Conservation (phyloP, 2,329 filamentous ascomycete genomes). For the Penicillium italicum region DNA sequence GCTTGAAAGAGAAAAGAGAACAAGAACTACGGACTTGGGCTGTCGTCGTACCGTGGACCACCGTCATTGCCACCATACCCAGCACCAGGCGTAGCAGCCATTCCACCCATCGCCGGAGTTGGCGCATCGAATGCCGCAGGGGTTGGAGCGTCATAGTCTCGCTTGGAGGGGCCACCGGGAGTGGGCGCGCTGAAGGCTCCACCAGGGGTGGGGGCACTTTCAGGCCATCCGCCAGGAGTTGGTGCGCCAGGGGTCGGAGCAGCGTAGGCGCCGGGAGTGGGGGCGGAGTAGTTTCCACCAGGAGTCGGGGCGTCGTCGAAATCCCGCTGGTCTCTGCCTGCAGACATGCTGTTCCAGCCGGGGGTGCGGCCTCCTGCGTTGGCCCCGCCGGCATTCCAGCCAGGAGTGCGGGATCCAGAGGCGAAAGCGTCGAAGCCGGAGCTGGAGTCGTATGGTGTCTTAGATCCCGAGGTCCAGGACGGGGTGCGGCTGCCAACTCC, state of each 20-base stretch:
- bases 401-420: conserved; percentile 72
- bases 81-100: conserved; percentile 39
- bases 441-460: conserved; percentile 64
- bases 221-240: conserved; percentile 47
- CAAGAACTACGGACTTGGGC: conserved; percentile 37
- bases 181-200: conserved; percentile 46
- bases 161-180: conserved; percentile 35
- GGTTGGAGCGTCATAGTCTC: conserved; percentile 25
- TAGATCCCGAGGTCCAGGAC: conserved; percentile 73
- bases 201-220: conserved; percentile 44
- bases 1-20: conserved; percentile 12
- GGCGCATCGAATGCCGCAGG: conserved; percentile 44
- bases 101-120: conserved; percentile 45
- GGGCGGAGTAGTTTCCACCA: conserved; percentile 62
- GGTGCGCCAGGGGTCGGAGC: conserved; percentile 69
- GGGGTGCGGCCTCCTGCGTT: conserved; percentile 49
- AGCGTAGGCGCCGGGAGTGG: conserved; percentile 58
- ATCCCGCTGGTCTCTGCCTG: conserved; percentile 35
- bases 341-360: conserved; percentile 35
- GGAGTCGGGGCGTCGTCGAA: conserved; percentile 74
- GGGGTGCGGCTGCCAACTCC: conserved; percentile 62
- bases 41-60: conserved; percentile 44
- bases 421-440: conserved; percentile 66
- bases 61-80: conserved; percentile 39
- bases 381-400: conserved; percentile 58